Percentiles rank a stretch among this genome's conserved stretches.
phyloP scores from a whole-genome alignment of 208 protist genomes.

The Leishmania major region DNA sequence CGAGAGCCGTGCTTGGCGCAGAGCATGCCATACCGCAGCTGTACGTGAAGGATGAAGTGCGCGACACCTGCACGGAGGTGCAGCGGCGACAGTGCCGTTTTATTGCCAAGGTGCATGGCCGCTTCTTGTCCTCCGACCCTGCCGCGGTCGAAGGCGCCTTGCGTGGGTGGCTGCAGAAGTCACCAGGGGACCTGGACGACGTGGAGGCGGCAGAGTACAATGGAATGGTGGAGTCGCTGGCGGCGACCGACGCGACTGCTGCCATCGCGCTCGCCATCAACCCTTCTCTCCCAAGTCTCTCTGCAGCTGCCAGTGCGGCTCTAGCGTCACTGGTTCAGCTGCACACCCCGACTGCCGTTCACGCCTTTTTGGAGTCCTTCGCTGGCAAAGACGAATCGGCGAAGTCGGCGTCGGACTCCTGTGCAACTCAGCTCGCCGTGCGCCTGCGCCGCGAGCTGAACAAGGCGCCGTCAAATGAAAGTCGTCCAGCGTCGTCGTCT shows the following conservation, averaged over 20 bases:
- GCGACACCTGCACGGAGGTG: constrained; percentile 32
- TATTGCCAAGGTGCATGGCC: constrained; percentile 45
- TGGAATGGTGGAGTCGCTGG: constrained; percentile 60
- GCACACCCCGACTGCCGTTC: constrained; percentile 37
- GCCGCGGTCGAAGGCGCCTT: constrained; percentile 18
- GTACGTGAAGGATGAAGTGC: constrained; percentile 46
- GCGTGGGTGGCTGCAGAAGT: constrained; percentile 6
- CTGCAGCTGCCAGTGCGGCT: constrained; percentile 30
- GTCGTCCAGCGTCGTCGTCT: not conserved
- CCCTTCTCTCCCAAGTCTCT: constrained; percentile 46
- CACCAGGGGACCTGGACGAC: constrained; percentile 5
- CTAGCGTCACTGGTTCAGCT: constrained; percentile 60
- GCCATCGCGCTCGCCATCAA: constrained; percentile 69
- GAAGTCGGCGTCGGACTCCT: constrained; percentile 45
- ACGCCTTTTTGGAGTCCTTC: constrained; percentile 65
- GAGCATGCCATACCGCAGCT: constrained; percentile 6
- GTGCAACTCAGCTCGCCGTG: constrained; percentile 62
- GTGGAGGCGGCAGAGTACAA: constrained; percentile 41
- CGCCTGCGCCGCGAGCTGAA: constrained; percentile 37
- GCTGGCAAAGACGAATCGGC: constrained; percentile 48
- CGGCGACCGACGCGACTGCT: constrained; percentile 28
- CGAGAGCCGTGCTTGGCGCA: not conserved
- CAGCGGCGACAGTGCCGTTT: constrained; percentile 47
- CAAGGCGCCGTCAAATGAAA: not conserved
- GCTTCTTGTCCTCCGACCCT: constrained; percentile 40